These are phyloP conservation scores for Cytospora schulzeri DNA, from an alignment of 2,329 filamentous ascomycete species.

Conservation along the genomic window DNA sequence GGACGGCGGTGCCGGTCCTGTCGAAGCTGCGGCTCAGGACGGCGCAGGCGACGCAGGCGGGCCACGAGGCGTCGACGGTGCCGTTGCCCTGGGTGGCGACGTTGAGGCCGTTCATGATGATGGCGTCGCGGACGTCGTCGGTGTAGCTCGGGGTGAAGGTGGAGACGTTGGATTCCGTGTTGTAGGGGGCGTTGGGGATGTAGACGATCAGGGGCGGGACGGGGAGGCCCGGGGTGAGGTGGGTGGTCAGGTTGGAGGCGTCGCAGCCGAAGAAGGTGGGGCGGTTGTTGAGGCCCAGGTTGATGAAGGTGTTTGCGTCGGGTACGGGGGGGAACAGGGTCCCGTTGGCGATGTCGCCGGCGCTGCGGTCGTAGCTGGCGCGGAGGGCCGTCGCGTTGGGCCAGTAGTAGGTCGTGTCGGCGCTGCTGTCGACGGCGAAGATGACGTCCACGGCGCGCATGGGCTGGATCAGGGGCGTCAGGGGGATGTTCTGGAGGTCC, in stretches of 20 bases:
- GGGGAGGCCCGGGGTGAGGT: conserved; percentile 11
- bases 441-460: conserved; percentile 61
- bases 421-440: conserved; percentile 65
- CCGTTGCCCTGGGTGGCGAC: conserved; percentile 81
- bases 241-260: conserved; percentile 37
- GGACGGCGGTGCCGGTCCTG: conserved; percentile 69
- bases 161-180: conserved; percentile 73
- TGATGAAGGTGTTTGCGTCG: conserved; percentile 56
- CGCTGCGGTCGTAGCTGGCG: conserved; percentile 58
- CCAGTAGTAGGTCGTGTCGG: conserved; percentile 60
- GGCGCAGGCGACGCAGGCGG: conserved; percentile 84
- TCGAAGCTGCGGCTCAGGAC: conserved; percentile 76
- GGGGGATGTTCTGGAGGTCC: conserved; percentile 53
- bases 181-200: conserved; percentile 82
- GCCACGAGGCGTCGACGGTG: conserved; percentile 74
- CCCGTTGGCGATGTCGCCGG: conserved; percentile 49
- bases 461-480: conserved; percentile 53
- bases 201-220: conserved; percentile 55
- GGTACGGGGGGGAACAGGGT: conserved; percentile 63
- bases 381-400: conserved; percentile 63
- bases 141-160: conserved; percentile 73
- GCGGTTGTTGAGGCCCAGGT: conserved; percentile 58
- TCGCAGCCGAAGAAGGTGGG: conserved; percentile 68
- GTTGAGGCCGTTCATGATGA: conserved; percentile 86
- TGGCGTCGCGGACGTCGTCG: conserved; percentile 68